Evolutionary conservation across 1,284 basidiomycete species (phyloP), one percentile per base, ranked within the genome.

Genomic region (Fomes fomentarius): DNA sequence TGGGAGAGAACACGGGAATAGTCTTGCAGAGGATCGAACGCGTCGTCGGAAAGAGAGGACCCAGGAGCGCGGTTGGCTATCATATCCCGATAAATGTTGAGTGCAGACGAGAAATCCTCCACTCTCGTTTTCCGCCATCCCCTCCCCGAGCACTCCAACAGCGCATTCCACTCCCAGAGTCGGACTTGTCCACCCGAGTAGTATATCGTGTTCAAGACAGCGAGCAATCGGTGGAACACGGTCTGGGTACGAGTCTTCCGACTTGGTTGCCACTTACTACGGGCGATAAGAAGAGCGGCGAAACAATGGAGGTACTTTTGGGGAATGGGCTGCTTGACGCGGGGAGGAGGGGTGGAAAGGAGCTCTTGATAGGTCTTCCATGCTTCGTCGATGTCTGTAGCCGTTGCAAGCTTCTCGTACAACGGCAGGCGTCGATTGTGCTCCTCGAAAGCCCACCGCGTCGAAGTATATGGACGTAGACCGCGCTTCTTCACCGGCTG

Each of bases 91-190:
- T 79, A 86, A 26, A 87, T 75, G 56, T 77, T 77, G 55, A 91
- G 70, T n/a, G 87, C 79, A 34, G 76, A 73, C 52, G 78, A 75
- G 68, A 85, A 87, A 54, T 89, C 83, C 51, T 78, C 77, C 42
- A 74, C 58, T 26, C 74, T 71, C 33, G 80, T 79, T 64, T 77
- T 82, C 55, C 87, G 77, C 73, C 79, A 82, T 1, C 87, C 86
- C 57, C 78, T 81, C n/a, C 84, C 88, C 0, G 85, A 82, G 66
- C 75, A 77, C 63, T 88, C 77, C 56, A 91, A 81, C 39, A 93
- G 76, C 7, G 81, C 74, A 65, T 91, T 92, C 87, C 89, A 91
- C 67, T 91, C 82, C 76, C 82, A 82, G 14, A 74, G 61, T 56
- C 77, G 74, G 33, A 90, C 67, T 11, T 57, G 71, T 25, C 82